These are phyloP conservation scores for Terfezia boudieri DNA, from an alignment of 495 filamentous ascomycete genomes.

Conservation along the genomic window DNA sequence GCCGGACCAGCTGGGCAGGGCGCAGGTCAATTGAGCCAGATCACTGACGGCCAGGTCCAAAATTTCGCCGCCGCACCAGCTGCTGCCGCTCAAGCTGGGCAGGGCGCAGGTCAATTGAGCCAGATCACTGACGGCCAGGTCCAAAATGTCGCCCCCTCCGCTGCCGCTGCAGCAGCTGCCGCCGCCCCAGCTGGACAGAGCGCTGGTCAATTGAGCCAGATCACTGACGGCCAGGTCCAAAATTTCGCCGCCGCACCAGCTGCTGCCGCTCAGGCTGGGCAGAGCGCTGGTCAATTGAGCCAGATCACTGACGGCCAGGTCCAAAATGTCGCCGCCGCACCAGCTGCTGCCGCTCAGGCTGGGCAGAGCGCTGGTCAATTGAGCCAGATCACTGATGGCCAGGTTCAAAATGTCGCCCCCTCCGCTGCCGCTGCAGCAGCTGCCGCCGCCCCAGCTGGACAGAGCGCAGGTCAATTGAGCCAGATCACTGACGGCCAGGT, in stretches of 20 bases:
- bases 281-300: conserved; percentile 8
- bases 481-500: conserved; percentile 21
- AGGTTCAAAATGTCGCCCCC: conserved; percentile 12
- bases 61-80: not conserved
- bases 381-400: conserved; percentile 20
- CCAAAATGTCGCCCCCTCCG: not conserved
- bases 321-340: conserved; percentile 8
- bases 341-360: conserved; percentile 1
- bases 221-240: conserved; percentile 20
- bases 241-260: conserved; percentile 5
- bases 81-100: not conserved
- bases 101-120: not conserved
- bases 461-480: conserved; percentile 4
- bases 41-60: conserved; percentile 20
- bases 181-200: not conserved
- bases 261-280: conserved; percentile 3
- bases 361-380: not conserved
- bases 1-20: conserved; percentile 3
- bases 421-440: conserved; percentile 3
- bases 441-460: not conserved
- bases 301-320: conserved; percentile 21
- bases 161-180: not conserved
- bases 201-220: conserved; percentile 10
- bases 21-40: conserved; percentile 12
- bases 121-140: not conserved